phyloP scores from a whole-genome alignment of 768 basidiomycete species.

The Termitomyces sp. region DNA sequence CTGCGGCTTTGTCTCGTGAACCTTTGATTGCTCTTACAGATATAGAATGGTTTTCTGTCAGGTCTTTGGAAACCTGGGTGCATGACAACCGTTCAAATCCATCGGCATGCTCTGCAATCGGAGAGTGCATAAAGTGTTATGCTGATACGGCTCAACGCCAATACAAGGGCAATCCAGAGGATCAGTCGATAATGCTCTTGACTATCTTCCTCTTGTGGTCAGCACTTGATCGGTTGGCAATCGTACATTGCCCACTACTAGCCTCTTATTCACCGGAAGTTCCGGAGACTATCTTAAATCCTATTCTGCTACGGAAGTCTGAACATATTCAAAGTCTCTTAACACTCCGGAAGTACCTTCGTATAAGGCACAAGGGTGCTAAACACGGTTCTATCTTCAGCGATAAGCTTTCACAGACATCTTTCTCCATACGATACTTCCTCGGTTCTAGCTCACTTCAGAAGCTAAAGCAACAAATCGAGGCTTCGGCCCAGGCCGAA shows the following conservation, averaged over 20 bases:
- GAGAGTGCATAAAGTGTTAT: constrained; percentile 20
- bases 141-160: constrained; percentile 15
- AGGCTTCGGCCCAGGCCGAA: constrained; percentile 15
- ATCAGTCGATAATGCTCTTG: constrained; percentile 37
- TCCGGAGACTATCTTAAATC: constrained; percentile 28
- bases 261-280: constrained; percentile 41
- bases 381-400: constrained; percentile 29
- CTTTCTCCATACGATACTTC: constrained; percentile 33
- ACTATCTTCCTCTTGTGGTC: constrained; percentile 44
- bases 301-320: constrained; percentile 30
- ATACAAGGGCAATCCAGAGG: constrained; percentile 31
- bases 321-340: neutral
- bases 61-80: constrained; percentile 27
- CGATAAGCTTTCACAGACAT: constrained; percentile 2
- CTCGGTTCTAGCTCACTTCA: constrained; percentile 14
- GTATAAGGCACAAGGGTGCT: constrained; percentile 16
- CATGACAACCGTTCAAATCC: constrained; percentile 7
- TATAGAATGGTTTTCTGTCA: constrained; percentile 28
- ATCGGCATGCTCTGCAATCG: constrained; percentile 17
- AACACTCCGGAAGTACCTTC: constrained; percentile 24
- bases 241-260: constrained; percentile 31
- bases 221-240: constrained; percentile 33
- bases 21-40: constrained; percentile 24
- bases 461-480: constrained; percentile 21
- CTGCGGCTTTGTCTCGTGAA: constrained; percentile 4